These are phyloP conservation scores for Andrographis paniculata DNA, from an alignment of 305 asterid species.

Conservation along the genomic window DNA sequence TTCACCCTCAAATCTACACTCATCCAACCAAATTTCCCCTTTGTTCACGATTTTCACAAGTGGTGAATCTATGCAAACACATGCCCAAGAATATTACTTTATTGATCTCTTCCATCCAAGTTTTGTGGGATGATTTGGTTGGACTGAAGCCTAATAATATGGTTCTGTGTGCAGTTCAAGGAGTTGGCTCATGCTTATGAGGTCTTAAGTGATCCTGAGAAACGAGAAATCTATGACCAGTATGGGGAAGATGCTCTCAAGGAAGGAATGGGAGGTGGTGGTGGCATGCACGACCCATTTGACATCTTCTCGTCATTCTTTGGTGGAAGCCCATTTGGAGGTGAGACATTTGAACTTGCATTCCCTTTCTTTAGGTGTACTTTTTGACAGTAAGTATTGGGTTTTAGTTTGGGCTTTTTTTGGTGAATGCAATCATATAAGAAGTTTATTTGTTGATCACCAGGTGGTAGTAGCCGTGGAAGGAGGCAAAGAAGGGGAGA, in stretches of 20 bases:
- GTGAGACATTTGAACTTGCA: conserved; percentile 12
- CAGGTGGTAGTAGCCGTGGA: conserved; percentile 59
- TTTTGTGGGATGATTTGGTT: conserved; percentile 1
- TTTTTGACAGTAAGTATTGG: not conserved
- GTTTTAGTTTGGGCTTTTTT: not conserved
- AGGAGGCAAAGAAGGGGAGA: conserved; percentile 63
- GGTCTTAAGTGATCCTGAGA: conserved; percentile 79
- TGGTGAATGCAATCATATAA: not conserved
- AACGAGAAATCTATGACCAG: conserved; percentile 81
- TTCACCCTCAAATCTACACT: no score
- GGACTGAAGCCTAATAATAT: not conserved
- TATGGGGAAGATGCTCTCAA: conserved; percentile 95
- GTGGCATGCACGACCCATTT: conserved; percentile 58
- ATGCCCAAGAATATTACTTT: not conserved
- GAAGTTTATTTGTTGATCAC: conserved; percentile 10
- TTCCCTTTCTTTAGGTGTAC: no score
- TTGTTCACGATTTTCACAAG: no score
- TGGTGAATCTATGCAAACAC: no score
- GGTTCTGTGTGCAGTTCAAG: conserved; percentile 47
- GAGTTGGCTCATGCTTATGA: conserved; percentile 94
- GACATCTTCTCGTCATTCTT: conserved; percentile 58
- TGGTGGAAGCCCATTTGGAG: conserved; percentile 49
- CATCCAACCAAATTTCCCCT: no score
- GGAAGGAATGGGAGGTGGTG: conserved; percentile 84
- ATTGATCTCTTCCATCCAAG: not conserved